Base-by-base conservation (phyloP, 768 basidiomycete genomes). In the Boletus rubescentipes region DNA sequence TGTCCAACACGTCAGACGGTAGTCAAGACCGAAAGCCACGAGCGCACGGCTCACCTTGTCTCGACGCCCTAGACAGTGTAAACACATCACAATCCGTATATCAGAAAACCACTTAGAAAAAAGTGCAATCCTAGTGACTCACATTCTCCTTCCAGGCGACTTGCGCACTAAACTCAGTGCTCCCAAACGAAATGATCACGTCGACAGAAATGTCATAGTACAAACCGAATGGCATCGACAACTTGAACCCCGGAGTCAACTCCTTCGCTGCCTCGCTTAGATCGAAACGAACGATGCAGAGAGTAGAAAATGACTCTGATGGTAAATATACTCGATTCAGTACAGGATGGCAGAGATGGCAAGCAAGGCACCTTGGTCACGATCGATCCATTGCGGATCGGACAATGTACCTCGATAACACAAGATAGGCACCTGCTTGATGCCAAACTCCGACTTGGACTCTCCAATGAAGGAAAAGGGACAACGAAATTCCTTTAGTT, bases 121-220 rank as follows among this genome's bases (percentile, higher is more conserved):
- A 26, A 14, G 9, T 15, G 2, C 10, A 30, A 32, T 23, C 9
- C 1, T 18, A 8, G 31, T 2, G 26, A 40, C 57, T 60, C 36
- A 58, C 57, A 26, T 58, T 23, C 40, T n/a, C 50, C 5, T 46
- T 54, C 57, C 58, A 58, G 4, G 58, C 57, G 4, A 58, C 51
- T 11, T 58, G 59, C 14, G 59, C 51, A 20, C 32, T 52, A 23
- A 37, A 51, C 86, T 63, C 61, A 1, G 61, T 60, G 23, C 31
- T 21, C 40, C 61, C 61, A 9, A 64, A 62, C 15, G 49, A 49
- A 18, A 60, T 44, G 16, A 62, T 53, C 35, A 62, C 58, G 10
- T 49, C 53, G 20, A 61, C 1, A 6, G 4, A 7, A 9, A 62
- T 29, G 0, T 3, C 0, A 34, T 56, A 62, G 46, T 51, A 64